Evolutionary conservation across 2,329 filamentous ascomycete genomes (phyloP).

Genomic region (Xylaria sp.): DNA sequence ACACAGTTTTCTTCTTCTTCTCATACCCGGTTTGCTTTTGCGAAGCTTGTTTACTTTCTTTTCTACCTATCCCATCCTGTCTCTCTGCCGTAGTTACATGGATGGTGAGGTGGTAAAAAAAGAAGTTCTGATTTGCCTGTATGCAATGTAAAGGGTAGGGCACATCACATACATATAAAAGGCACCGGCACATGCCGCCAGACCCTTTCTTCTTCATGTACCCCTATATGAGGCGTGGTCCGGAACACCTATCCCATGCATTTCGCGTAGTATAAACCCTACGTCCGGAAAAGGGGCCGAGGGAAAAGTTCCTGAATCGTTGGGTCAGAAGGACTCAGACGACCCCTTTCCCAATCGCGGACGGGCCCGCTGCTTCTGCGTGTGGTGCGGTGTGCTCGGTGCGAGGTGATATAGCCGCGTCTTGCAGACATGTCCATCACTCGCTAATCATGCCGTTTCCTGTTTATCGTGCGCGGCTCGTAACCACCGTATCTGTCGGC

Average conservation of each 20-base stretch:
- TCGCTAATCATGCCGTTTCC: background rate
- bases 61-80: too few species aligned
- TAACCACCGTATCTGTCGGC: too few species aligned
- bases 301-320: background rate
- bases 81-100: too few species aligned
- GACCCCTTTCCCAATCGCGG: background rate
- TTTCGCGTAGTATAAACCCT: background rate
- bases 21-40: too few species aligned
- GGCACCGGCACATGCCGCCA: too few species aligned
- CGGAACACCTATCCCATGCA: too few species aligned
- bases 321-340: background rate
- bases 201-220: background rate
- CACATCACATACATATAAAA: background rate
- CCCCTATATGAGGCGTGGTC: background rate
- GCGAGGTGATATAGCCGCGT: background rate
- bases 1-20: background rate
- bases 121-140: too few species aligned
- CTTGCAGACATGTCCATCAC: too few species aligned
- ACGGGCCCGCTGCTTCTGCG: background rate
- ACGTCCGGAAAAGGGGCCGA: background rate
- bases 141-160: background rate
- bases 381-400: background rate
- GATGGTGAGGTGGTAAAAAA: too few species aligned
- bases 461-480: too few species aligned
- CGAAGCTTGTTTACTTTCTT: too few species aligned